Percentiles rank a stretch among this genome's conserved stretches.
Conservation (phyloP, 192 early-diverging fungal genomes). For the Borealophlyctis nickersoniae region DNA sequence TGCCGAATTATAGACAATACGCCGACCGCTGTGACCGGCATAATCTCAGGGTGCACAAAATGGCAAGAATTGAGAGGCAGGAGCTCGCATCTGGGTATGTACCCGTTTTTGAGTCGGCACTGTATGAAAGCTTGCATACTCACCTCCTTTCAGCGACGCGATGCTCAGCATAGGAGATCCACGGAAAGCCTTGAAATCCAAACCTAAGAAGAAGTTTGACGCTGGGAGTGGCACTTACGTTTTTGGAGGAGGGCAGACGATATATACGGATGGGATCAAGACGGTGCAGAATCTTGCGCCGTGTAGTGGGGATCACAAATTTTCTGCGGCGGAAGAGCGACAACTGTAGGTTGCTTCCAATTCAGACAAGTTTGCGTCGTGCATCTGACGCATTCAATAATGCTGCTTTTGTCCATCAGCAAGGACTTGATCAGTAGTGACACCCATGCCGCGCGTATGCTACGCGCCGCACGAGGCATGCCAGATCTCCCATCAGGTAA, state of each 20-base stretch:
- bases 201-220: neutral
- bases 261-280: constrained; percentile 13
- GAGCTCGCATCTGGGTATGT: constrained; percentile 21
- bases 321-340: constrained; percentile 13
- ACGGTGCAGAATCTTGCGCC: constrained; percentile 6
- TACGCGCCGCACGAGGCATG: constrained; percentile 6
- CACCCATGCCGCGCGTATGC: constrained; percentile 17
- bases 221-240: constrained; percentile 6
- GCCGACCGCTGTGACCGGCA: constrained; percentile 19
- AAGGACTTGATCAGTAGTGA: constrained; percentile 10
- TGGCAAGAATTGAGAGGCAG: constrained; percentile 15
- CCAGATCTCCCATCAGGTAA: constrained; percentile 6
- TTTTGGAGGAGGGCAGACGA: constrained; percentile 12
- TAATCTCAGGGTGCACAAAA: constrained; percentile 12
- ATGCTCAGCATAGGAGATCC: neutral
- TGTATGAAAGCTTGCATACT: neutral
- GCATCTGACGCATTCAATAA: neutral
- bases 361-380: neutral
- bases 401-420: neutral
- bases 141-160: neutral
- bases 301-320: constrained; percentile 7
- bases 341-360: constrained; percentile 9
- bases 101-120: neutral
- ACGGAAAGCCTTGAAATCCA: neutral
- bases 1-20: neutral